Percentiles rank a stretch among this genome's conserved stretches.
phyloP scores from a whole-genome alignment of 768 basidiomycete genomes.

The Dioszegia crocea region DNA sequence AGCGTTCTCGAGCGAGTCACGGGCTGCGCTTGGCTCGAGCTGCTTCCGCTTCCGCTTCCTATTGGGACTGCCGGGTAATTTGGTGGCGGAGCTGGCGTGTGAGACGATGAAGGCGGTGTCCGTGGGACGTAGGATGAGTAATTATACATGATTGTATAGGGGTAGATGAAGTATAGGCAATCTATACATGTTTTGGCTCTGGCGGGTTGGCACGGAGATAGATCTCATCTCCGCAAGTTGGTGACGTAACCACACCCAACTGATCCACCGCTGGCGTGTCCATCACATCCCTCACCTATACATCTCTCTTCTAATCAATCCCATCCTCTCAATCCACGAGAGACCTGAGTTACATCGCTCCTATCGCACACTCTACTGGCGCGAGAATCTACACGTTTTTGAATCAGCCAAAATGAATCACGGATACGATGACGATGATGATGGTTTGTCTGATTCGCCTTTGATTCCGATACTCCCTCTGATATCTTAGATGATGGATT shows the following conservation, averaged over 20 bases:
- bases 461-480: not conserved
- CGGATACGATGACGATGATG: constrained; percentile 45
- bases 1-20: constrained; percentile 78
- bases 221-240: not conserved
- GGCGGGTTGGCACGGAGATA: not conserved
- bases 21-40: constrained; percentile 9
- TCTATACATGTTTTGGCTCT: not conserved
- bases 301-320: not conserved
- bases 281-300: too few relatives aligned
- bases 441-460: constrained; percentile 26
- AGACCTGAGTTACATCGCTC: too few relatives aligned
- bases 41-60: not conserved
- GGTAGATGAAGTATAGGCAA: not conserved
- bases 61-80: not conserved
- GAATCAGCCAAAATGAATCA: constrained; percentile 37
- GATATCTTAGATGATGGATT: constrained; percentile 16
- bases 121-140: not conserved
- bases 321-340: not conserved
- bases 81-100: not conserved
- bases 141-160: not conserved
- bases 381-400: not conserved
- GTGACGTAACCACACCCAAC: not conserved
- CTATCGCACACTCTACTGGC: too few relatives aligned
- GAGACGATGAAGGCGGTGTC: constrained; percentile 5
- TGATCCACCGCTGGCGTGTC: not conserved